A percentile compares a stretch with the other conserved stretches of the same genome.
phyloP scores from a whole-genome alignment of 2,329 filamentous ascomycete genomes.

The Colletotrichum sp. region DNA sequence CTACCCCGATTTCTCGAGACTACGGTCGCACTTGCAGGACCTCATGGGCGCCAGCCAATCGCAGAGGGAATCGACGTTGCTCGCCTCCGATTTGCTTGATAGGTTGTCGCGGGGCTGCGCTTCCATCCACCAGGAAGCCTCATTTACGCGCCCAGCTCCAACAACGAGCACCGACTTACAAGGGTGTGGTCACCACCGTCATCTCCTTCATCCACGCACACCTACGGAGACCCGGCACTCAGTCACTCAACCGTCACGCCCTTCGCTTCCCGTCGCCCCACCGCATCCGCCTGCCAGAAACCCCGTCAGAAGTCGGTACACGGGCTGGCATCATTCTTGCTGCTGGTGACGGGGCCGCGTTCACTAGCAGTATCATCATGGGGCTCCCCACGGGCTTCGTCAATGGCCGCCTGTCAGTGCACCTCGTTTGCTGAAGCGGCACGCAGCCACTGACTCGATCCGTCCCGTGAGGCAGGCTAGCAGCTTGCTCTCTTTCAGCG shows the following conservation, averaged over 20 bases:
- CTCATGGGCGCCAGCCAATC: constrained; percentile 42
- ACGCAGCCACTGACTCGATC: constrained; percentile 7
- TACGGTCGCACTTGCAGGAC: constrained; percentile 3
- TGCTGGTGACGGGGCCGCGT: background rate
- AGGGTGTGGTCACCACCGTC: constrained; percentile 35
- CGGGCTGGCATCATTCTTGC: background rate
- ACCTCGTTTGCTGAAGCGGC: background rate
- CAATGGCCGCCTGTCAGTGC: background rate
- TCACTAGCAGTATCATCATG: background rate
- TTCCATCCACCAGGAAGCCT: constrained; percentile 51
- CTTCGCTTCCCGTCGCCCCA: constrained; percentile 41
- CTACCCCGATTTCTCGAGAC: constrained; percentile 13
- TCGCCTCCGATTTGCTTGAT: constrained; percentile 53
- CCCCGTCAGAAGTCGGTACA: background rate
- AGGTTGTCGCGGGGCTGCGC: constrained; percentile 41
- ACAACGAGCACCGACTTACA: constrained; percentile 33
- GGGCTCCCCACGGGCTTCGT: background rate
- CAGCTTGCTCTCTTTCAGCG: background rate
- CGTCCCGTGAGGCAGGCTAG: constrained; percentile 2
- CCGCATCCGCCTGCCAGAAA: constrained; percentile 17
- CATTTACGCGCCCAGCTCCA: constrained; percentile 55
- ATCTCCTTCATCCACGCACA: constrained; percentile 14
- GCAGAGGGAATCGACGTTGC: constrained; percentile 35
- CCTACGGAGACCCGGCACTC: constrained; percentile 3
- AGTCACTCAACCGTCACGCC: background rate